Evolutionary conservation across 805 yeast genomes (phyloP).

Genomic region (Yarrowia phangngaensis): DNA sequence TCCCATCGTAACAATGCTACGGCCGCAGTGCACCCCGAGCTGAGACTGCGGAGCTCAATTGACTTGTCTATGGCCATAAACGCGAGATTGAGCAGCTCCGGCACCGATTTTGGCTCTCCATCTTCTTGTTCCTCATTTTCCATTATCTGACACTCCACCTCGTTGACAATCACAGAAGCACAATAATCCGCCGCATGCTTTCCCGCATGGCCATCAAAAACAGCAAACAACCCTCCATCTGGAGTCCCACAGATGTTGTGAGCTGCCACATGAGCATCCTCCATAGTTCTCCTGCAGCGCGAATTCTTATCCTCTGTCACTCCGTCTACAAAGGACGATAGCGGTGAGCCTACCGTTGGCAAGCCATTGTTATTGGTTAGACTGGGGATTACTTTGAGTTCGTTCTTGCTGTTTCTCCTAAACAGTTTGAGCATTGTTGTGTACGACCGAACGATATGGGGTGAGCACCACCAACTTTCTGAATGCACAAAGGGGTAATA

Average conservation of each 20-base stretch:
- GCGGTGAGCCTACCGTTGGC: conserved; percentile 6
- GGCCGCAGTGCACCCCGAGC: conserved; percentile 93
- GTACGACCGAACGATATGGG: too few relatives aligned
- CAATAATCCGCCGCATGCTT: conserved; percentile 91
- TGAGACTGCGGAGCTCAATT: conserved; percentile 55
- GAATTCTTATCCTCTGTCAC: conserved; percentile 86
- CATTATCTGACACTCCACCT: conserved; percentile 45
- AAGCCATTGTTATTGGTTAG: conserved; percentile 19
- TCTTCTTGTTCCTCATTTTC: conserved; percentile 41
- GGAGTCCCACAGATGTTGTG: conserved; percentile 78
- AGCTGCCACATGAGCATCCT: conserved; percentile 89
- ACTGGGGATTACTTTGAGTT: not conserved
- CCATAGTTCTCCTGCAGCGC: conserved; percentile 84
- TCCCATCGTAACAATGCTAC: conserved; percentile 92
- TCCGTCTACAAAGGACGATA: conserved; percentile 51
- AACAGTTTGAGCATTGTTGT: conserved; percentile 12
- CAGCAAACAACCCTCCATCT: conserved; percentile 93
- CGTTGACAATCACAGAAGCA: conserved; percentile 74
- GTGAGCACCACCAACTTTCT: too few relatives aligned
- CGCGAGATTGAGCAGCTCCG: conserved; percentile 49
- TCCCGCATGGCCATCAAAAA: conserved; percentile 98
- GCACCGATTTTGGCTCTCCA: conserved; percentile 36
- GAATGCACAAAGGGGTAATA: too few relatives aligned
- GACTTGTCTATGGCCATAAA: conserved; percentile 72
- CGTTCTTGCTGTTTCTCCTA: conserved; percentile 13